A percentile compares a stretch with the other conserved stretches of the same genome.
Conservation (phyloP, 1,284 basidiomycete genomes). For the Microbotryomycetes sp. region DNA sequence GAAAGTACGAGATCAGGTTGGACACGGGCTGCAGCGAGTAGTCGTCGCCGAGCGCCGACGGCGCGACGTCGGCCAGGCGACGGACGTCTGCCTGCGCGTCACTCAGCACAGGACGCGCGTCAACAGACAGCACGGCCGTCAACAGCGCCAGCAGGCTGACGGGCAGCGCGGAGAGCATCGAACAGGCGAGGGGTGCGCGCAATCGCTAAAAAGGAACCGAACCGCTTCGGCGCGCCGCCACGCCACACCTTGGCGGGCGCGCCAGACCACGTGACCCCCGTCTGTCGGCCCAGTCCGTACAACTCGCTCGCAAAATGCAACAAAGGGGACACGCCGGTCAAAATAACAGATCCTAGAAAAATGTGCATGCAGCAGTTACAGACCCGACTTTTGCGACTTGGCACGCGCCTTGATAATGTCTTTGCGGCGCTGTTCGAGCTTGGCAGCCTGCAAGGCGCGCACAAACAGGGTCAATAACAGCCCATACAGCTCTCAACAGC, state of each 20-base stretch:
- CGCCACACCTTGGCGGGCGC: too few species aligned
- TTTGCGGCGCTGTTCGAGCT: constrained; percentile 28
- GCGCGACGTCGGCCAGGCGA: neutral
- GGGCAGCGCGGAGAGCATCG: too few species aligned
- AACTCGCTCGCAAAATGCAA: too few species aligned
- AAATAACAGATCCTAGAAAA: too few species aligned
- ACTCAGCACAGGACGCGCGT: neutral
- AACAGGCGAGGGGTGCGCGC: too few species aligned
- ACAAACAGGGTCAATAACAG: neutral
- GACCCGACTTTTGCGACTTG: constrained; percentile 15
- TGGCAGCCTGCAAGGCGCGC: constrained; percentile 13
- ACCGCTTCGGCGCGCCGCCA: too few species aligned
- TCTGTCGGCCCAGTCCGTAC: too few species aligned
- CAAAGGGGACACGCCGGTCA: too few species aligned
- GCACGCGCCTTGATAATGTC: constrained; percentile 29
- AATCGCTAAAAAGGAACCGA: too few species aligned
- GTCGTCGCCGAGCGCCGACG: neutral
- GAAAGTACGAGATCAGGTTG: constrained; percentile 1
- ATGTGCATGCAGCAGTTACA: too few species aligned
- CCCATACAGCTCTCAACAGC: neutral
- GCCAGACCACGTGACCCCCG: too few species aligned
- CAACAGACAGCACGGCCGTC: neutral
- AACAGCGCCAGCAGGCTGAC: neutral
- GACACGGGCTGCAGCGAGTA: neutral
- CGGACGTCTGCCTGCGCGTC: neutral